Percentiles rank a stretch among this genome's conserved stretches.
Conservation (phyloP, 2,329 filamentous ascomycete species). For the Aureobasidium sp. region DNA sequence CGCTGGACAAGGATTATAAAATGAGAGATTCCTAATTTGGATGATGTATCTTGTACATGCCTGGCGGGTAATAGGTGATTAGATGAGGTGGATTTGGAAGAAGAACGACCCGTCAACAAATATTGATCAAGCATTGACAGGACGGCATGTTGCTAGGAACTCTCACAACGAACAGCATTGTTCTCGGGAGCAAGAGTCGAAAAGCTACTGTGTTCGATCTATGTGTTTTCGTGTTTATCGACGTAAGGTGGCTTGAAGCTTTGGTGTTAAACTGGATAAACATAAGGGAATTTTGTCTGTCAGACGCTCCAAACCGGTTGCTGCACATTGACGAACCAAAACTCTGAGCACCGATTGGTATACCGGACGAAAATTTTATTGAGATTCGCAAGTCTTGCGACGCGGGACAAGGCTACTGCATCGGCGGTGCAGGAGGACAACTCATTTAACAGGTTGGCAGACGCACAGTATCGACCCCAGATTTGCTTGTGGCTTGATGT, state of each 20-base stretch:
- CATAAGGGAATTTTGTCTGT: neutral
- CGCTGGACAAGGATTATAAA: neutral
- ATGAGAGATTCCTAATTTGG: neutral
- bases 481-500: conserved; percentile 1
- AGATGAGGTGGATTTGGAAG: neutral
- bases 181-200: neutral
- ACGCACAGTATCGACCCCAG: neutral
- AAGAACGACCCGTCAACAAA: neutral
- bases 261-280: neutral
- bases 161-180: neutral
- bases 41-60: neutral
- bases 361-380: neutral
- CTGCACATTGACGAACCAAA: neutral
- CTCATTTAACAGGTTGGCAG: too few relatives aligned
- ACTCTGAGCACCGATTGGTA: neutral
- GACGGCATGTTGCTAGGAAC: neutral
- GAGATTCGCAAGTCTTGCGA: neutral
- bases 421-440: neutral
- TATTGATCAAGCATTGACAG: too few relatives aligned
- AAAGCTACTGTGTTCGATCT: neutral
- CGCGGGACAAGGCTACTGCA: neutral
- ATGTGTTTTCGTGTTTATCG: neutral
- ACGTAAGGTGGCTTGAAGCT: conserved; percentile 5
- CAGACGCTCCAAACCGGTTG: neutral
- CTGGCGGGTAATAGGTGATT: neutral